Conservation (phyloP, 108 stramenopile species). For the Mediolabrus comicus region DNA sequence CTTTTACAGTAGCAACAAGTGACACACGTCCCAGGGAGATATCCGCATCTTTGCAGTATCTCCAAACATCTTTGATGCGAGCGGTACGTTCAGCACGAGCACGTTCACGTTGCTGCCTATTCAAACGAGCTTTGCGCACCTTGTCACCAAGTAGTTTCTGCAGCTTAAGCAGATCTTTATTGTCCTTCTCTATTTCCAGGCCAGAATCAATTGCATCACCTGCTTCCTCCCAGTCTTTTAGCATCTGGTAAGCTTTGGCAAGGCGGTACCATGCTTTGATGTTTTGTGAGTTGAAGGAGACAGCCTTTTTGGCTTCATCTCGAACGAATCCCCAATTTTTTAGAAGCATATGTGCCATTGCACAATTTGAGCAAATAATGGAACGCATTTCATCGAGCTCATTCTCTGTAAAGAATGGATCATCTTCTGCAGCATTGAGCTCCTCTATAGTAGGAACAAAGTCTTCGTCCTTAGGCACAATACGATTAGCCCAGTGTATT, state of each 20-base stretch:
- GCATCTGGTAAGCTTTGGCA: conserved; percentile 80
- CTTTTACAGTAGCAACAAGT: conserved; percentile 72
- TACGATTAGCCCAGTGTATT: conserved; percentile 74
- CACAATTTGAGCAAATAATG: conserved; percentile 71
- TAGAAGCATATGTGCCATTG: conserved; percentile 79
- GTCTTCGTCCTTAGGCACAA: conserved; percentile 62
- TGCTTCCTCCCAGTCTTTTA: conserved; percentile 81
- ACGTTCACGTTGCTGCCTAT: conserved; percentile 78
- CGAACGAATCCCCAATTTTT: conserved; percentile 87
- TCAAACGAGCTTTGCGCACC: conserved; percentile 65
- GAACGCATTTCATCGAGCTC: conserved; percentile 74
- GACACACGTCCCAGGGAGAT: conserved; percentile 77
- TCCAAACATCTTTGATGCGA: conserved; percentile 86
- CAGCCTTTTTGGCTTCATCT: conserved; percentile 64
- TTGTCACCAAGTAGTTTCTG: conserved; percentile 56
- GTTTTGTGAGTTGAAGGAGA: conserved; percentile 66
- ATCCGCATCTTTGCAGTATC: conserved; percentile 69
- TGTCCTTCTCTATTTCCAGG: conserved; percentile 55
- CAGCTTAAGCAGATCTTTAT: conserved; percentile 71
- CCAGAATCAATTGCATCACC: conserved; percentile 83
- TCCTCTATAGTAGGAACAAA: conserved; percentile 56
- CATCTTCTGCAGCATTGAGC: conserved; percentile 25
- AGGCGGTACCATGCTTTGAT: conserved; percentile 89
- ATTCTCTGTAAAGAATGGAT: conserved; percentile 57
- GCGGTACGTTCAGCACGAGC: conserved; percentile 72